Evolutionary conservation across 805 yeast species (phyloP).

Genomic region (Zygosaccharomyces bailii): DNA sequence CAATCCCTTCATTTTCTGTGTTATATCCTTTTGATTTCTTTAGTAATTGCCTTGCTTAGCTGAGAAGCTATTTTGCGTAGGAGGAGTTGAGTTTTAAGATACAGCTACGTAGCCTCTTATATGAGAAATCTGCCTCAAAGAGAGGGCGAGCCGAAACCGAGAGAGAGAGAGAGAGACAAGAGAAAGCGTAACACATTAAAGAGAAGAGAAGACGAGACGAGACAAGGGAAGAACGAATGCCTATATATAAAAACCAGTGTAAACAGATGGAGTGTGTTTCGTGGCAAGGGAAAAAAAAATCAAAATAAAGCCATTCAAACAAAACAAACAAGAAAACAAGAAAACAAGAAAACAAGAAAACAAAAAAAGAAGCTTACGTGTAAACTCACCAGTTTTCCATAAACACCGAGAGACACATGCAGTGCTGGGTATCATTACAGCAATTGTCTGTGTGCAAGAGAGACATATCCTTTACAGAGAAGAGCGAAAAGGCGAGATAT

Average conservation of each 20-base stretch:
- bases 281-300: background rate
- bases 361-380: background rate
- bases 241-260: background rate
- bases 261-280: background rate
- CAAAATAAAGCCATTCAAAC: background rate
- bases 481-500: too few species aligned
- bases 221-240: background rate
- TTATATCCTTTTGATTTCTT: background rate
- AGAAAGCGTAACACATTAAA: background rate
- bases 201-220: background rate
- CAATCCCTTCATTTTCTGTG: slow-evolving; percentile 76
- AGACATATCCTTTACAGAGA: too few species aligned
- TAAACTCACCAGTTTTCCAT: background rate
- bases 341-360: background rate
- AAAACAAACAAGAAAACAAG: background rate
- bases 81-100: background rate
- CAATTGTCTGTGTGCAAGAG: too few species aligned
- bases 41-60: too few species aligned
- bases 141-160: slow-evolving; percentile 9
- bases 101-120: slow-evolving; percentile 5
- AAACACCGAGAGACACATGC: background rate
- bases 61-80: background rate
- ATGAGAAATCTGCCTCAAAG: slow-evolving; percentile 5
- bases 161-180: slow-evolving; percentile 1
- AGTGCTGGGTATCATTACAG: too few species aligned